Conservation (phyloP, 148 eudicot genomes). For the Camellia japonica region DNA sequence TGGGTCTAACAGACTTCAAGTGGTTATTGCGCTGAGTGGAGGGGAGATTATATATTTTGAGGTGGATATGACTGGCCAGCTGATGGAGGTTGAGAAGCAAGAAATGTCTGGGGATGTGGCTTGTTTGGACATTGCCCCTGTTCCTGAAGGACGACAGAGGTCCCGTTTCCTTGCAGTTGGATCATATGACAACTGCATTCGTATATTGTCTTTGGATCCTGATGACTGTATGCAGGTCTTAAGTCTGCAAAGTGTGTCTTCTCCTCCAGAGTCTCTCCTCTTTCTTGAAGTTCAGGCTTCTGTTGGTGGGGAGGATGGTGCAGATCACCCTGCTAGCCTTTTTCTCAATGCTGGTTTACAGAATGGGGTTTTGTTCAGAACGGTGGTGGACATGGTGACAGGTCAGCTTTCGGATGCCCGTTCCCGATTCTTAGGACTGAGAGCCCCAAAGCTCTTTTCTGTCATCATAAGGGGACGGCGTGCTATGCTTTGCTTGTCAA, state of each 20-base stretch:
- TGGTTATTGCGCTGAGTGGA: constrained; percentile 92
- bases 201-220: constrained; percentile 87
- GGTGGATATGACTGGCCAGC: constrained; percentile 92
- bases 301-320: constrained; percentile 96
- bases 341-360: constrained; percentile 94
- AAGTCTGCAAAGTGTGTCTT: constrained; percentile 92
- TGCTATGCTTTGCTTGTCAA: constrained; percentile 97
- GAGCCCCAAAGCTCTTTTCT: constrained; percentile 89
- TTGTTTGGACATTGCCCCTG: constrained; percentile 96
- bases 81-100: constrained; percentile 91
- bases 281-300: constrained; percentile 98
- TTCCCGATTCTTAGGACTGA: constrained; percentile 84
- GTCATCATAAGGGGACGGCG: constrained; percentile 74
- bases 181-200: constrained; percentile 91
- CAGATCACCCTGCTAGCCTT: constrained; percentile 97
- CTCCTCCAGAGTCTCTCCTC: constrained; percentile 90
- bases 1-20: constrained; percentile 92
- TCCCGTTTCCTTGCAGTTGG: constrained; percentile 98
- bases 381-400: constrained; percentile 97
- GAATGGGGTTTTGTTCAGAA: constrained; percentile 89
- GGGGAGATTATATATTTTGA: constrained; percentile 97
- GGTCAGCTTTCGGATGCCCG: constrained; percentile 98
- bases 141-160: constrained; percentile 93
- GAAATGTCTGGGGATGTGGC: constrained; percentile 99
- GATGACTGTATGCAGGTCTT: constrained; percentile 96